phyloP scores from a whole-genome alignment of 306 rosid species.

The Corylus avellana region DNA sequence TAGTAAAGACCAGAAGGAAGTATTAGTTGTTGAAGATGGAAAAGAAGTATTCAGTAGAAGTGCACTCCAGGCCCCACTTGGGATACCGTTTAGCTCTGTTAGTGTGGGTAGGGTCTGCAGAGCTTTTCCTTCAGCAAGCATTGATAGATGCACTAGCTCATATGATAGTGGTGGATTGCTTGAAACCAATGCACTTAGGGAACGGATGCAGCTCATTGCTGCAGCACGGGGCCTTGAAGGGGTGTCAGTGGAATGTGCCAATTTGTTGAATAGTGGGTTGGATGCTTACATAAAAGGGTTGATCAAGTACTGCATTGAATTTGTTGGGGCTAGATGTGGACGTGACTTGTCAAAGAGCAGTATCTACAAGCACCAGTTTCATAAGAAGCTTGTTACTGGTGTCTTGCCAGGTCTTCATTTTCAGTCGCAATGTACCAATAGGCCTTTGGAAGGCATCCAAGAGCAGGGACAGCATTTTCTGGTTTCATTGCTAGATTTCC shows the following conservation, averaged over 20 bases:
- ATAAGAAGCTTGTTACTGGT: slow-evolving; percentile 71
- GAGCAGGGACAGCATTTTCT: slow-evolving; percentile 50
- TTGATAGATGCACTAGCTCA: slow-evolving; percentile 52
- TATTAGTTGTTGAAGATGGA: slow-evolving; percentile 52
- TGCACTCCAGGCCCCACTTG: slow-evolving; percentile 78
- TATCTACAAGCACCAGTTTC: slow-evolving; percentile 66
- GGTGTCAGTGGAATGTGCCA: slow-evolving; percentile 81
- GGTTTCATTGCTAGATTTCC: slow-evolving; percentile 77
- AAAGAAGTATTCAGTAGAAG: slow-evolving; percentile 58
- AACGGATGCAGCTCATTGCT: slow-evolving; percentile 89
- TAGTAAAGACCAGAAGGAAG: slow-evolving; percentile 46
- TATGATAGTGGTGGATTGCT: slow-evolving; percentile 70
- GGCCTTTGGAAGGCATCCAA: slow-evolving; percentile 43
- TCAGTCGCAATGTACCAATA: slow-evolving; percentile 47
- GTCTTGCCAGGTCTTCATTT: slow-evolving; percentile 73
- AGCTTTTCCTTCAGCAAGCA: slow-evolving; percentile 51
- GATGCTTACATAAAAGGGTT: slow-evolving; percentile 80
- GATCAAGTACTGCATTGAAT: slow-evolving; percentile 75
- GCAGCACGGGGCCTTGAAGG: slow-evolving; percentile 79
- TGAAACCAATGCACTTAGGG: slow-evolving; percentile 62
- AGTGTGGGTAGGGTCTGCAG: slow-evolving; percentile 87
- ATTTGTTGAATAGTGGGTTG: slow-evolving; percentile 57
- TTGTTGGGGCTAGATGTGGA: slow-evolving; percentile 68
- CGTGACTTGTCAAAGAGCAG: slow-evolving; percentile 45
- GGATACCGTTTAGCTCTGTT: slow-evolving; percentile 77